Evolutionary conservation across 805 yeast species (phyloP), one percentile per base, ranked within the genome.

Genomic region (Pichia deserticola): DNA sequence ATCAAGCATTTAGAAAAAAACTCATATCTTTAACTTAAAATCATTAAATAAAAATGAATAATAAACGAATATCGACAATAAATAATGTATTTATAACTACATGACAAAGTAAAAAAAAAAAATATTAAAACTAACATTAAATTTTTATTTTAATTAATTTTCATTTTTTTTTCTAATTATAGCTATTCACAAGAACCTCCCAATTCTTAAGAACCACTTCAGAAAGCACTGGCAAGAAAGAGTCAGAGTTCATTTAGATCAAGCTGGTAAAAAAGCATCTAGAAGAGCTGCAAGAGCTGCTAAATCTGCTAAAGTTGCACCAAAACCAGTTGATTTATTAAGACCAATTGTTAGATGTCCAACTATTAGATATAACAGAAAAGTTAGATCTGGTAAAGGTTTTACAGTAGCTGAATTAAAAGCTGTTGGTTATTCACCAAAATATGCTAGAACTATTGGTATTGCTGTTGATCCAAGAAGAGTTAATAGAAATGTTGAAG

Each of bases 211-310:
- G 86, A 92, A 92, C 86, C 99, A 93, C 83, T 92, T 92, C 96
- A 86, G 97, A 84, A 92, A 92, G 88, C 92, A 92, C 96, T 93
- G 99, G 99, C 98, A 93, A 81, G 96, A 89, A 78, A 88, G 98
- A 73, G 99, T 93, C 83, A 88, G 82, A 76, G 97, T 89, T 70
- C 99, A 95, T 89, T 86, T 93, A 74, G 97, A 93, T 92, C 99
- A 93, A 83, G 97, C 99, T 72, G 99, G 99, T 76, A 89, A 92
- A 85, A 93, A 93, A 85, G 89, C 78, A 70, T 84, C 95, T 61
- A 89, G 99, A 85, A 86, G 99, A 81, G 79, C 78, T 63, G 86
- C 96, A 63, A 89, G 99, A 79, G 85, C 87, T 72, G 68, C 84
- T 67, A 90, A 86, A 81, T 96, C 97, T 67, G 96, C 97, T 67